A percentile compares a stretch with the other conserved stretches of the same genome.
Evolutionary conservation across 331 rosid genomes (phyloP).

Genomic region (Cydonia oblonga): DNA sequence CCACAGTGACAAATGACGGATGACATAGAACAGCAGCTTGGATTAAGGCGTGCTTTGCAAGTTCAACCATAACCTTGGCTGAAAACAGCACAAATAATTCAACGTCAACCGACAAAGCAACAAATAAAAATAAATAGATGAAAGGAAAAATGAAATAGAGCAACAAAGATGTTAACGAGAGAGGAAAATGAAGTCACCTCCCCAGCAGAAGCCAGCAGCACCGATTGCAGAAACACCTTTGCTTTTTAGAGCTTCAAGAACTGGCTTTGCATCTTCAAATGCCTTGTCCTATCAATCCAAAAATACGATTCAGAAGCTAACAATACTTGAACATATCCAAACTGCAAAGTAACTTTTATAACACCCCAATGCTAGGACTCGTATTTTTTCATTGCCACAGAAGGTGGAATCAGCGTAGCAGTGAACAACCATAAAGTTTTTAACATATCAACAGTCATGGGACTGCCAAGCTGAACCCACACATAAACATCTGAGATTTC

Average conservation of each 20-base stretch:
- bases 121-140: background rate
- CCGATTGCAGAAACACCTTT: slow-evolving; percentile 60
- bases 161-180: background rate
- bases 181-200: slow-evolving; percentile 36
- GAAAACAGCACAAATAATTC: slow-evolving; percentile 4
- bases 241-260: slow-evolving; percentile 47
- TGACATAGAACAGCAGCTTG: slow-evolving; percentile 52
- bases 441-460: background rate
- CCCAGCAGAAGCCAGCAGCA: slow-evolving; percentile 76
- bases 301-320: background rate
- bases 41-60: slow-evolving; percentile 24
- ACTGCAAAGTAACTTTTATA: background rate
- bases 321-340: background rate
- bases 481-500: background rate
- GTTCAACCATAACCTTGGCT: slow-evolving; percentile 71
- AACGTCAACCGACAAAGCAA: background rate
- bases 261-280: slow-evolving; percentile 41
- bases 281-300: slow-evolving; percentile 36
- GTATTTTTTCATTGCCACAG: background rate
- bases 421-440: background rate
- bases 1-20: slow-evolving; percentile 52
- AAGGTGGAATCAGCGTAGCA: background rate
- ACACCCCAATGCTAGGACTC: background rate
- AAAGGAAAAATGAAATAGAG: background rate
- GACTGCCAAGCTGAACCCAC: background rate